Conservation (phyloP, 1,284 basidiomycete genomes). For the Pholiota adiposa region DNA sequence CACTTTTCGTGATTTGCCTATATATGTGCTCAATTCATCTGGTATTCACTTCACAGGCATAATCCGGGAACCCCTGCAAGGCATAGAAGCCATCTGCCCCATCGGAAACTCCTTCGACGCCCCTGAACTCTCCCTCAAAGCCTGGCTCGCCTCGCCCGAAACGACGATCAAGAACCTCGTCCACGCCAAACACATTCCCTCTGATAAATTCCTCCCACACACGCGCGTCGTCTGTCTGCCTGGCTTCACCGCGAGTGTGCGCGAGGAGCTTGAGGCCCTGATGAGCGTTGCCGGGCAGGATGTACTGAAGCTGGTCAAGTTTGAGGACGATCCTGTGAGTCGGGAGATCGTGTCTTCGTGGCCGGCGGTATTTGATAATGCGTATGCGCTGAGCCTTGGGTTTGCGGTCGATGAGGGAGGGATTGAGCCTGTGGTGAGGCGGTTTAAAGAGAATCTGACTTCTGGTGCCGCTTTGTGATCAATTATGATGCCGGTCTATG, state of each 20-base stretch:
- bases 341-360: constrained; percentile 50
- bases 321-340: constrained; percentile 47
- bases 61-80: constrained; percentile 65
- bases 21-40: not conserved
- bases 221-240: constrained; percentile 57
- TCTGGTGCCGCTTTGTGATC: not conserved
- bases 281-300: constrained; percentile 44
- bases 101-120: constrained; percentile 50
- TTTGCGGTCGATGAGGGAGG: constrained; percentile 50
- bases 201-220: constrained; percentile 48
- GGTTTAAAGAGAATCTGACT: constrained; percentile 41
- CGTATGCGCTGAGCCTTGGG: constrained; percentile 47
- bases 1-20: too few relatives aligned
- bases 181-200: constrained; percentile 53
- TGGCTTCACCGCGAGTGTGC: constrained; percentile 51
- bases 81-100: constrained; percentile 54
- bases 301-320: constrained; percentile 42
- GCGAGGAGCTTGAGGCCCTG: constrained; percentile 49
- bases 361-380: constrained; percentile 50
- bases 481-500: too few relatives aligned
- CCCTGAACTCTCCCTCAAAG: constrained; percentile 48
- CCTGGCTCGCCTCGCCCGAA: constrained; percentile 59
- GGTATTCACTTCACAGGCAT: constrained; percentile 41
- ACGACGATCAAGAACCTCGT: constrained; percentile 61
- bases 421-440: constrained; percentile 46